phyloP scores from a whole-genome alignment of 441 rosid species.

The Brassica hybrid region DNA sequence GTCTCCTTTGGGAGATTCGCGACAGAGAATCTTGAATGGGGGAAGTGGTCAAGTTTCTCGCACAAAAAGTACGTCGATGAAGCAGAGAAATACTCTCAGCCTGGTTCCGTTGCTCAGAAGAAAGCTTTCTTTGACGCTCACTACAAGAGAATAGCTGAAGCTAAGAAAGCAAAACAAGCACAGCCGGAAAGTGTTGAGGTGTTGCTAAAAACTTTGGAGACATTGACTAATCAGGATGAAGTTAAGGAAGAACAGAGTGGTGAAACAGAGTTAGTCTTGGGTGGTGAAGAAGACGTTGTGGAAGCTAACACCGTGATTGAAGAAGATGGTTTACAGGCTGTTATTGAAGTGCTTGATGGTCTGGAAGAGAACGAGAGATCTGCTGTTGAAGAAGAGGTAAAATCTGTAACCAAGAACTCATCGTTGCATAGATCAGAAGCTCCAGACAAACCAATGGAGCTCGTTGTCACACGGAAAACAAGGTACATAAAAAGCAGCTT shows the following conservation, averaged over 20 bases:
- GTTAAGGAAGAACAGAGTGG: constrained; percentile 24
- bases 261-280: constrained; percentile 11
- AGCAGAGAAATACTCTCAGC: constrained; percentile 66
- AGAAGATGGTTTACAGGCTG: constrained; percentile 18
- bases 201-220: neutral
- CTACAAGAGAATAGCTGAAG: constrained; percentile 43
- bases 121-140: constrained; percentile 81
- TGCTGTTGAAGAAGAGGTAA: constrained; percentile 22
- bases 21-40: constrained; percentile 69
- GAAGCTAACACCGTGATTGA: neutral
- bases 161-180: constrained; percentile 48
- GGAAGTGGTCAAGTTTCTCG: constrained; percentile 72
- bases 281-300: constrained; percentile 3
- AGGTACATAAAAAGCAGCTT: constrained; percentile 43
- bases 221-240: neutral
- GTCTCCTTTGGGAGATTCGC: constrained; percentile 69
- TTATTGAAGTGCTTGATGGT: constrained; percentile 14
- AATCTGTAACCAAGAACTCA: neutral
- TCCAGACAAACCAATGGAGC: constrained; percentile 23
- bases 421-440: neutral
- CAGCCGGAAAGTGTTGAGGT: constrained; percentile 14
- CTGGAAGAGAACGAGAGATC: neutral
- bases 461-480: constrained; percentile 13
- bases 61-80: constrained; percentile 71
- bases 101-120: constrained; percentile 79